phyloP scores from a whole-genome alignment of 148 eudicot species.

The Bassia scoparia region DNA sequence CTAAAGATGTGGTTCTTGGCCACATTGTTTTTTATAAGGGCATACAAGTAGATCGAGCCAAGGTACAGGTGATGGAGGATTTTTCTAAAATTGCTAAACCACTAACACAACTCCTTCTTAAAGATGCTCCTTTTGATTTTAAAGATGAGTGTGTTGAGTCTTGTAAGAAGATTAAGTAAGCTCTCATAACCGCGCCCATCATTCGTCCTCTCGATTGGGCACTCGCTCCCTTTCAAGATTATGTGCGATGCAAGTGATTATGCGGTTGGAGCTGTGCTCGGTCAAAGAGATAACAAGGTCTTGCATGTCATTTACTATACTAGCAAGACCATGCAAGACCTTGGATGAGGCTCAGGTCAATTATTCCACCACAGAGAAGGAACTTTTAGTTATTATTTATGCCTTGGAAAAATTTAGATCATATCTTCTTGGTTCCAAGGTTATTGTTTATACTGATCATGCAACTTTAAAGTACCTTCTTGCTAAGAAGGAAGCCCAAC shows the following conservation, averaged over 20 bases:
- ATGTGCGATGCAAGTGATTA: slow-evolving; percentile 10
- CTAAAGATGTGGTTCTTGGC: no score
- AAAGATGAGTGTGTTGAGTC: not conserved
- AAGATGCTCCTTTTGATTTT: not conserved
- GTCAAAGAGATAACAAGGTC: not conserved
- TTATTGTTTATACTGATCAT: no score
- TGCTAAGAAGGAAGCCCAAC: no score
- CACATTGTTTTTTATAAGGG: no score
- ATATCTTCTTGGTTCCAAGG: no score
- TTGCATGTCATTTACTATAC: not conserved
- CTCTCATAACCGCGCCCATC: not conserved
- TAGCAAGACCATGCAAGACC: not conserved
- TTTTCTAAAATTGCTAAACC: no score
- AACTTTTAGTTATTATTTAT: no score
- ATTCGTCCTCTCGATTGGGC: not conserved
- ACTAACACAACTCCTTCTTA: no score
- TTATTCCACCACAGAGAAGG: not conserved
- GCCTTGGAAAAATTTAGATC: no score
- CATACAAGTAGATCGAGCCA: no score
- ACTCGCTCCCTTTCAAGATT: not conserved
- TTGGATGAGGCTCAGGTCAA: slow-evolving; percentile 7
- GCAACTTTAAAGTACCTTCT: no score
- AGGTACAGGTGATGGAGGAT: no score
- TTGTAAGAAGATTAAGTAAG: not conserved
- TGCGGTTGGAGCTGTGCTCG: not conserved